Percentiles rank a stretch among this genome's conserved stretches.
Evolutionary conservation across 371 early-diverging fungal genomes (phyloP).

Genomic region (Mortierella sp.): DNA sequence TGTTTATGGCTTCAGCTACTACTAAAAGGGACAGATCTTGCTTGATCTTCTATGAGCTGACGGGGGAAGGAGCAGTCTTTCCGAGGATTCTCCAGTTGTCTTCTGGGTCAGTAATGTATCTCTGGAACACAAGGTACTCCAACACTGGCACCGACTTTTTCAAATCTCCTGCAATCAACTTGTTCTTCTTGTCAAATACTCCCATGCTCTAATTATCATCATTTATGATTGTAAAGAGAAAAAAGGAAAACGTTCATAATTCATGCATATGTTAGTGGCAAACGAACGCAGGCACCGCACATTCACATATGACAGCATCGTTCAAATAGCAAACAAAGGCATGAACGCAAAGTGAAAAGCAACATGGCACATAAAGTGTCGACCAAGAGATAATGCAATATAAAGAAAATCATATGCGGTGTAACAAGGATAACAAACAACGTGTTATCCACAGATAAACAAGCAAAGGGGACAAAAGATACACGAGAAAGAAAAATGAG

Average conservation of each 20-base stretch:
- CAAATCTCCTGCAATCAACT: constrained; percentile 68
- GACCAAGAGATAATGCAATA: too few species aligned
- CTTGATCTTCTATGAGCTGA: constrained; percentile 20
- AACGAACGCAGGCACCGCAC: too few species aligned
- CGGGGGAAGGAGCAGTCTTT: constrained; percentile 64
- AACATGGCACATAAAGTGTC: too few species aligned
- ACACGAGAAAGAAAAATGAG: neutral
- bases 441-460: too few species aligned
- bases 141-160: constrained; percentile 70
- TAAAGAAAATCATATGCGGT: too few species aligned
- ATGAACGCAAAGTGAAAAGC: neutral
- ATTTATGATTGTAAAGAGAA: neutral
- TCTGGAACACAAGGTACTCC: constrained; percentile 83
- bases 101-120: constrained; percentile 72
- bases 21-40: neutral
- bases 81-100: constrained; percentile 82
- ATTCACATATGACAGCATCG: too few species aligned
- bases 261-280: too few species aligned
- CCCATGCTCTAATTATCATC: constrained; percentile 65
- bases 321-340: neutral
- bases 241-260: neutral
- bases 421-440: too few species aligned
- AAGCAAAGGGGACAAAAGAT: neutral
- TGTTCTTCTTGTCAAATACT: constrained; percentile 71
- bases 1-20: too few species aligned